Conservation (phyloP, 352 stramenopile genomes). For the Pilasporangium apinafurcum region DNA sequence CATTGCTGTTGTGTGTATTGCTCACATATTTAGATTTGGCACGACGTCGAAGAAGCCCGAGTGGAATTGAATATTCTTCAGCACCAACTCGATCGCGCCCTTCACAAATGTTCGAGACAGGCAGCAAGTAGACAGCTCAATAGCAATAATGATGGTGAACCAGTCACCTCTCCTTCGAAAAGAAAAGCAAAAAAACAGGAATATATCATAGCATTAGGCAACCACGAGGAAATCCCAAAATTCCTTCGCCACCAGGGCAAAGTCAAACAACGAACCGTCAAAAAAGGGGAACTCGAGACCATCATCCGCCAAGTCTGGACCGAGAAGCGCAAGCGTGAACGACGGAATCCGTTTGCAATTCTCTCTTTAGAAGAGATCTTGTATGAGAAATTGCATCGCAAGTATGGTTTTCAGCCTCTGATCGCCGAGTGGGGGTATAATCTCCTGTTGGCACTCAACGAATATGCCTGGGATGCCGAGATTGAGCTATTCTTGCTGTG, state of each 20-base stretch:
- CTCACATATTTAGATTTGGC: constrained; percentile 46
- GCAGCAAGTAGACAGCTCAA: no score
- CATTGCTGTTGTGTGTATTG: not conserved
- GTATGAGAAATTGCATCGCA: constrained; percentile 73
- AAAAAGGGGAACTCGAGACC: constrained; percentile 64
- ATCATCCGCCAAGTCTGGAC: constrained; percentile 68
- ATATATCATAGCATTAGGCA: constrained; percentile 54
- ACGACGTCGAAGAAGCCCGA: constrained; percentile 69
- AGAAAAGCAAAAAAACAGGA: constrained; percentile 46
- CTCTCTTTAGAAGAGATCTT: constrained; percentile 57
- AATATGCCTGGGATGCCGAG: constrained; percentile 69
- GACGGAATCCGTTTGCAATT: constrained; percentile 32
- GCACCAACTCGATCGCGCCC: constrained; percentile 43
- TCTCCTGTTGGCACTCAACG: constrained; percentile 58
- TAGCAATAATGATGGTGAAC: constrained; percentile 1
- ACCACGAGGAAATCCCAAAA: constrained; percentile 47
- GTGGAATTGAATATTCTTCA: constrained; percentile 74
- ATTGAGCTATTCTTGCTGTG: constrained; percentile 75
- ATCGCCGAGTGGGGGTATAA: constrained; percentile 87
- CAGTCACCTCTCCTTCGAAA: constrained; percentile 6
- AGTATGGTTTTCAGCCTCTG: constrained; percentile 75
- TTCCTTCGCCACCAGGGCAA: constrained; percentile 78
- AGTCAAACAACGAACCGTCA: constrained; percentile 45
- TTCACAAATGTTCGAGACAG: constrained; percentile 31
- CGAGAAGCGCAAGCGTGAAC: constrained; percentile 66